Evolutionary conservation across 371 early-diverging fungal species (phyloP).

Genomic region (Syncephalastrum monosporum): DNA sequence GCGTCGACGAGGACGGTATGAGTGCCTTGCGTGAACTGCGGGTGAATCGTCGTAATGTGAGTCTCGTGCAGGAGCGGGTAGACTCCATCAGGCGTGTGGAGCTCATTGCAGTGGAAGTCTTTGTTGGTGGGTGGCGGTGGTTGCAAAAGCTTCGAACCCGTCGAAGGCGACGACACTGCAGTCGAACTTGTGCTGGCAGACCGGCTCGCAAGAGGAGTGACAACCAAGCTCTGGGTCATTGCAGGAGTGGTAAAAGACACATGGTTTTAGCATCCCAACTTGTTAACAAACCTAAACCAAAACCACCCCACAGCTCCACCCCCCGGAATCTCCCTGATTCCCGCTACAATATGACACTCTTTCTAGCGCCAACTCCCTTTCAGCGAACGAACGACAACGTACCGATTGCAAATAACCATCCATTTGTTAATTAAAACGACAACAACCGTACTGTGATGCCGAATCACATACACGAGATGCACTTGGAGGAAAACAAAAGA

Average conservation of each 20-base stretch:
- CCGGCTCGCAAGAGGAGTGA: slow-evolving; percentile 13
- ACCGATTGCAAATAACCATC: slow-evolving; percentile 34
- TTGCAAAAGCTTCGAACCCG: slow-evolving; percentile 13
- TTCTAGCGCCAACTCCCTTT: not conserved
- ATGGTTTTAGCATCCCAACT: slow-evolving; percentile 2
- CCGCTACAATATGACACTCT: not conserved
- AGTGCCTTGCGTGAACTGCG: slow-evolving; percentile 52
- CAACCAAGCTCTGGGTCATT: slow-evolving; percentile 6
- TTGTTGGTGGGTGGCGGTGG: slow-evolving; percentile 46
- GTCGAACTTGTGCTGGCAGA: slow-evolving; percentile 13
- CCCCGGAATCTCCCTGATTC: not conserved
- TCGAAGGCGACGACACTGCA: slow-evolving; percentile 3
- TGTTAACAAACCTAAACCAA: not conserved
- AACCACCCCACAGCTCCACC: not conserved
- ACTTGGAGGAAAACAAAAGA: slow-evolving; percentile 24
- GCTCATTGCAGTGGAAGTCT: slow-evolving; percentile 41
- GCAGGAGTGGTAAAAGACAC: slow-evolving; percentile 1
- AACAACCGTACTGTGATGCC: not conserved
- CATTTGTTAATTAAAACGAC: slow-evolving; percentile 14
- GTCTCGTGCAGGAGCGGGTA: slow-evolving; percentile 54
- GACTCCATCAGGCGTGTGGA: slow-evolving; percentile 57
- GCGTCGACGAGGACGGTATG: slow-evolving; percentile 39
- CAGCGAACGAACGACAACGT: not conserved
- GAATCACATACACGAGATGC: too few species aligned
- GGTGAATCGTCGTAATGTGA: slow-evolving; percentile 45